Evolutionary conservation across 345 rosid genomes (phyloP), one percentile per base, ranked within the genome.

Genomic region (Zanthoxylum bungeanum): DNA sequence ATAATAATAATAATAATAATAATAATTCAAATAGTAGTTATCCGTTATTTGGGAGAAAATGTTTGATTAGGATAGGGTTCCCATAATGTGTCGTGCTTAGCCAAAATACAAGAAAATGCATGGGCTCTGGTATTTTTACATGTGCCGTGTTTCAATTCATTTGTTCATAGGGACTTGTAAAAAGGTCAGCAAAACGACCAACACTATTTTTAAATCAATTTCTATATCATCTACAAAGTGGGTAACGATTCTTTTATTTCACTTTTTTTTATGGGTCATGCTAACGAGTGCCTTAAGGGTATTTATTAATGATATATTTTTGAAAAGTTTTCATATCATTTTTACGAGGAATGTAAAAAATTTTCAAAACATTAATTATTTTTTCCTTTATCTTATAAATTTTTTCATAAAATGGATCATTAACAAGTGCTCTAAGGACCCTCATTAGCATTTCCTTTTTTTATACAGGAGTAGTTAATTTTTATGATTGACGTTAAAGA

Each of bases 91-190:
- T 44, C 57, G 46, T 44, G 44, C 64, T 59, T 70, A 44, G 66
- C 73, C 73, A 42, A 59, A 68, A 25, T 24, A 55, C 33, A 55
- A 55, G 59, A 55, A 11, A 31, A 55, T 12, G 39, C 7, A 36
- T 4, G 49, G 49, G 49, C 1, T 0, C 14, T 14, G 5, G 11
- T 14, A 42, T 3, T 14, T 10, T 2, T 8, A 4, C 31, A 53
- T 3, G 31, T 24, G 58, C 58, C 11, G 28, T 53, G 7, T 52
- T 52, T 10, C 58, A 24, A 14, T 53, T 53, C 27, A 53, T 53
- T 53, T 22, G 11, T 10, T 44, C 49, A 14, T 7, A 0, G 19
- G 3, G 49, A 6, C 14, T 3, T 42, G 47, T 12, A 42, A n/a
- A n/a, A n/a, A 42, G 17, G 47, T 11, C 3, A 42, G 19, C 49